Evolutionary conservation across 2,329 filamentous ascomycete genomes (phyloP), one percentile per base, ranked within the genome.

Genomic region (Apiospora rasikravindrae): DNA sequence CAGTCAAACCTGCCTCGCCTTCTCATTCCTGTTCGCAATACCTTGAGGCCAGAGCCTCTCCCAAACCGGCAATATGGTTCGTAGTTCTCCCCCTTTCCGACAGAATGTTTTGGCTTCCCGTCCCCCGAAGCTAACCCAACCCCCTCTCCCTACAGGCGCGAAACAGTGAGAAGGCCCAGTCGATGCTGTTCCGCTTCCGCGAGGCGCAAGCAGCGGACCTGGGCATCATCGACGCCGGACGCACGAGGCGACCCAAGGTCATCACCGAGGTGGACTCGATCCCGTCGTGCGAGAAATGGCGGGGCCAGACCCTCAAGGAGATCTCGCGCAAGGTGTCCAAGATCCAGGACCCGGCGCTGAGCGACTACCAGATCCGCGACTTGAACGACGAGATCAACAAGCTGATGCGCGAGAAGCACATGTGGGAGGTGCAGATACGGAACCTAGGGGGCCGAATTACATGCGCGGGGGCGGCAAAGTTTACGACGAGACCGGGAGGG

Each of bases 351-450:
- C 86, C 90, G 11, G 91, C 92, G 67, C 88, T 99, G n/a, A 94
- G 91, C 83, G 96, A 99, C 87, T 98, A 93, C 86, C 96, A 98
- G 87, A 94, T 99, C 82, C 92, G 96, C 79, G 96, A 99, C 83
- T 87, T 99, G 81, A 99, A 99, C 85, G 96, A 99, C 83, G 96
- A 99, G 84, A 97, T 99, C 87, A 99, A 99, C 87, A 97, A 98
- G 85, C 89, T 98, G 74, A 98, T 99, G 94, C 92, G 95, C 75
- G 96, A 99, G 86, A 99, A 99, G 84, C 95, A 97, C 88, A 95
- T 97, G 89, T 99, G 96, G 96, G 96, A 99, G 86, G 90, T 96
- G 77, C 95, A 98, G 84, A 98, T 99, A 77, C 90, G 95, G 72
- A 97, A 97, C 79, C 82, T 98, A 33, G 96, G 96, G 96, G 96